Evolutionary conservation across 1,139 yeast genomes (phyloP), one percentile per base, ranked within the genome.

Genomic region (Geotrichum klebahnii): DNA sequence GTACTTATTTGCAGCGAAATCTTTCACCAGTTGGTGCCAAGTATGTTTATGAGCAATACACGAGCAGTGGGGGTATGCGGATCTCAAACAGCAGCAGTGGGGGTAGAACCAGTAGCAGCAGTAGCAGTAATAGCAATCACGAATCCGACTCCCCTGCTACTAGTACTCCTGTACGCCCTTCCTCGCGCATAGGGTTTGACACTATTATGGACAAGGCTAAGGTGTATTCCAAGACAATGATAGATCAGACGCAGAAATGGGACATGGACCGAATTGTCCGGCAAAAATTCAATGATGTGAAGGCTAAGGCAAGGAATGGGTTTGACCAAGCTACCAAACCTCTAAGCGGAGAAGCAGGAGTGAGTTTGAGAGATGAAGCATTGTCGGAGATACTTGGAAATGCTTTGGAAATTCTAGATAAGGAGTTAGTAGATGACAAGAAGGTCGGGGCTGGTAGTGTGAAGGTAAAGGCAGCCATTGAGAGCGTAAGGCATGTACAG

Each of bases 1-100:
- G 68, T 1, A 45, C 65, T 26, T 65, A 61, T 46, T 52, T 66
- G 34, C 58, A 58, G 44, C 55, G 59, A 17, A 63, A 65, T 46
- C 38, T 54, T 9, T 53, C 58, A 1, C 50, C 56, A 3, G 62
- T 58, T 6, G 68, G 67, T 1, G 69, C 67, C 1, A 52, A 55
- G 32, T 54, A 60, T 17, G 57, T 65, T 12, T 53, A 57, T n/a
- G 53, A 54, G 29, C 66, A 64, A 48, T 64, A 39, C 36, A 31
- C n/a, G n/a, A n/a, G n/a, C n/a, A n/a, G n/a, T n/a, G n/a, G n/a
- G n/a, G n/a, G n/a, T n/a, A n/a, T n/a, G n/a, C n/a, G n/a, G n/a
- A n/a, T n/a, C n/a, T n/a, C n/a, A n/a, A n/a, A n/a, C n/a, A n/a
- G n/a, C n/a, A n/a, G n/a, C n/a, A n/a, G n/a, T n/a, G n/a, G n/a